These are phyloP conservation scores for Crithidia bombi DNA, from an alignment of 208 protist genomes.

Conservation along the genomic window DNA sequence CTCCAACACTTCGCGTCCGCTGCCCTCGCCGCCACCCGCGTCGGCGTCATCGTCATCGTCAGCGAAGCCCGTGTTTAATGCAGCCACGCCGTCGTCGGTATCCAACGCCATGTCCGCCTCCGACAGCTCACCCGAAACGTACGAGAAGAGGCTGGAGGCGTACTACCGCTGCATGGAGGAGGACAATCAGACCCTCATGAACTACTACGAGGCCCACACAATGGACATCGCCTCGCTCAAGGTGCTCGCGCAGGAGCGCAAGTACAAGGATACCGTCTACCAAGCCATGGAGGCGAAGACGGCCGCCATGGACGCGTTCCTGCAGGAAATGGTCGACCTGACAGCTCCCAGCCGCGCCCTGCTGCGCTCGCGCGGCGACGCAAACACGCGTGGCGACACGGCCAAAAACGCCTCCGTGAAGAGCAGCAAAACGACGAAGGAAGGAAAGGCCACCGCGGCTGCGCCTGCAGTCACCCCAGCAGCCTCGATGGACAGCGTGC, in stretches of 20 bases:
- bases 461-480: neutral
- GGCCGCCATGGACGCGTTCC: constrained; percentile 32
- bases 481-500: constrained; percentile 42
- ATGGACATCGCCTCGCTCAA: constrained; percentile 28
- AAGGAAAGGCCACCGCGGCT: neutral
- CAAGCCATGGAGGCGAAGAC: constrained; percentile 29
- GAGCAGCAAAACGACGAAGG: constrained; percentile 2
- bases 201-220: constrained; percentile 32
- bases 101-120: neutral
- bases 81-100: neutral
- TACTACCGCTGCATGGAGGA: constrained; percentile 48
- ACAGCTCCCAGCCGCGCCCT: constrained; percentile 26
- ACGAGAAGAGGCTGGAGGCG: constrained; percentile 37
- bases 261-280: constrained; percentile 34
- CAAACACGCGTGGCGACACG: constrained; percentile 8
- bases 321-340: constrained; percentile 37
- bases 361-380: constrained; percentile 24
- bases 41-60: neutral
- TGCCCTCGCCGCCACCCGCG: neutral
- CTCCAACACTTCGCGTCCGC: constrained; percentile 18
- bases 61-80: constrained; percentile 11
- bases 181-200: constrained; percentile 38
- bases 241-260: constrained; percentile 36
- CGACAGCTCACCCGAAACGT: neutral
- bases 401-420: neutral